phyloP scores from a whole-genome alignment of 2,329 filamentous ascomycete species.

The Paracamarosporium sp. region DNA sequence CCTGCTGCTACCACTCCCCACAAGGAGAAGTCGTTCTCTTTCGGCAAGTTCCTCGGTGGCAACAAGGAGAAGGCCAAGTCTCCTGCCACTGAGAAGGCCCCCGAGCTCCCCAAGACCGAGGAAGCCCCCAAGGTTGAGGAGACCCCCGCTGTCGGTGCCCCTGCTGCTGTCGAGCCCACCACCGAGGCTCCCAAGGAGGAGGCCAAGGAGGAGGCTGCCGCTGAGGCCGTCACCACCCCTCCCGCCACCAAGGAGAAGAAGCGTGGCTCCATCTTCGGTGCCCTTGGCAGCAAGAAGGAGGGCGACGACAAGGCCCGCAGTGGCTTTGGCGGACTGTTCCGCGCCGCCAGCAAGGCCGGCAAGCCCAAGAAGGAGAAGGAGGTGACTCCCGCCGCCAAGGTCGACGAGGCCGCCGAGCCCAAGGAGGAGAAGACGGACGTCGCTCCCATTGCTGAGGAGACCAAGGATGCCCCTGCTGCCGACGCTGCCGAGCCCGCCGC shows the following conservation, averaged over 20 bases:
- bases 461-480: slow-evolving; percentile 33
- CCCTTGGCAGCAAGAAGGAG: slow-evolving; percentile 67
- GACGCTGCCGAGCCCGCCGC: slow-evolving; percentile 34
- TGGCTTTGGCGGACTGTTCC: slow-evolving; percentile 42
- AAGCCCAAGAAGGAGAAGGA: slow-evolving; percentile 49
- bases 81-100: slow-evolving; percentile 39
- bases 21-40: slow-evolving; percentile 60
- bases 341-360: slow-evolving; percentile 50
- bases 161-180: slow-evolving; percentile 31
- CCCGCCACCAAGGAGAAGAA: slow-evolving; percentile 79
- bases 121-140: slow-evolving; percentile 45
- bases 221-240: slow-evolving; percentile 40
- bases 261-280: slow-evolving; percentile 84
- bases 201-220: slow-evolving; percentile 53
- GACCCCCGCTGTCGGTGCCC: slow-evolving; percentile 27
- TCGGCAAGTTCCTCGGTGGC: slow-evolving; percentile 57
- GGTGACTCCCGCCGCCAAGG: slow-evolving; percentile 41
- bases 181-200: slow-evolving; percentile 56
- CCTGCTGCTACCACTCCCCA: slow-evolving; percentile 50
- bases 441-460: slow-evolving; percentile 33
- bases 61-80: slow-evolving; percentile 60
- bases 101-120: slow-evolving; percentile 53
- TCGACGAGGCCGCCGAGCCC: slow-evolving; percentile 40
- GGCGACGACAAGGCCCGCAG: slow-evolving; percentile 33
- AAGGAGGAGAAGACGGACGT: slow-evolving; percentile 25